phyloP scores from a whole-genome alignment of 2,329 filamentous ascomycete genomes.

The Colletotrichum sp. region DNA sequence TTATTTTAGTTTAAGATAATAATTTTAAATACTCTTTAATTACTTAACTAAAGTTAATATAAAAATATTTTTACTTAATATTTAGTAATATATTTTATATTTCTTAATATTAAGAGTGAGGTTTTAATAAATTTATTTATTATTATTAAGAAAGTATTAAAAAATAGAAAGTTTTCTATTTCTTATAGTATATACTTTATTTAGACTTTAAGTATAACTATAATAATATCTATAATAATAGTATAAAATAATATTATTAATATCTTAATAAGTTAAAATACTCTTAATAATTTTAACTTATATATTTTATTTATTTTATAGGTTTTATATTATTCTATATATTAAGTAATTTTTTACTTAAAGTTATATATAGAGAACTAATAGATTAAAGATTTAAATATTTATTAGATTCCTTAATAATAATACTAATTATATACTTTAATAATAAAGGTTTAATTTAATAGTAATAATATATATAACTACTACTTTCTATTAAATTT shows the following conservation, averaged over 20 bases:
- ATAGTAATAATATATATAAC: neutral
- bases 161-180: no score
- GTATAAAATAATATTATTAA: no score
- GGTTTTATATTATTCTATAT: no score
- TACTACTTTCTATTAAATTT: no score
- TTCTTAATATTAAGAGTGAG: neutral
- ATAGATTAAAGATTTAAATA: fast-evolving
- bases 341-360: no score
- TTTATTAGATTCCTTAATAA: neutral
- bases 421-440: neutral
- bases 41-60: neutral
- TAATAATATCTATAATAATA: no score
- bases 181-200: no score
- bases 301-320: no score
- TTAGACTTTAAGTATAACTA: no score
- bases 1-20: neutral
- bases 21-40: fast-evolving
- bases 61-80: neutral
- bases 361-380: neutral
- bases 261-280: no score
- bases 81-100: neutral
- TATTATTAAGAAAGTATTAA: constrained; percentile 22
- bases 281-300: fast-evolving
- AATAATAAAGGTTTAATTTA: neutral
- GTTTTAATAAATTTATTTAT: neutral